These are phyloP conservation scores for Vitis amurensis DNA, from an alignment of 164 flowering plant genomes.

Conservation along the genomic window DNA sequence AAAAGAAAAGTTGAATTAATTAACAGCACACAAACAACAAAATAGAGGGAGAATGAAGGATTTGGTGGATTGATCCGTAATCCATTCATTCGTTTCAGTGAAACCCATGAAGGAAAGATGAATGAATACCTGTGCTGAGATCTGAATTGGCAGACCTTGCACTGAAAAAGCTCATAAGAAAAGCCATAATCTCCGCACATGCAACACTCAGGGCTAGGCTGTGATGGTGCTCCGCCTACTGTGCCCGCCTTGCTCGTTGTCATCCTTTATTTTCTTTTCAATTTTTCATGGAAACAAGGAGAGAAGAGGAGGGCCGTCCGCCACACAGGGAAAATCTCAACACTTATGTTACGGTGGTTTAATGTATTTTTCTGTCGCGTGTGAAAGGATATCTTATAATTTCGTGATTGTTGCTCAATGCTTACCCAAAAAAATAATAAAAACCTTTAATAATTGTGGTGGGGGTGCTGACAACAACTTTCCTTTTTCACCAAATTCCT, in stretches of 20 bases:
- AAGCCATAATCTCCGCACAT: constrained; percentile 65
- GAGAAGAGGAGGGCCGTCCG: not conserved
- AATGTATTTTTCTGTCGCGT: not conserved
- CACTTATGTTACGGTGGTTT: not conserved
- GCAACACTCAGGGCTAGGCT: constrained; percentile 43
- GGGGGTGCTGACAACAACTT: too few relatives aligned
- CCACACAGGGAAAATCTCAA: constrained; percentile 8
- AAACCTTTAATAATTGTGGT: too few relatives aligned
- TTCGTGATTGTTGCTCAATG: too few relatives aligned
- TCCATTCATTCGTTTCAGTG: too few relatives aligned
- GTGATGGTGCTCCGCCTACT: constrained; percentile 10
- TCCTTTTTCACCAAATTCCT: too few relatives aligned
- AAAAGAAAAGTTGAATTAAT: too few relatives aligned
- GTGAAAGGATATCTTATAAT: not conserved
- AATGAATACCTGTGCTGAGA: constrained; percentile 56
- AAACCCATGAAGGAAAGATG: not conserved
- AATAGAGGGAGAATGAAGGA: not conserved
- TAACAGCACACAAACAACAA: too few relatives aligned
- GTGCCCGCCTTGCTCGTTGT: constrained; percentile 6
- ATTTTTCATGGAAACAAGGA: constrained; percentile 6
- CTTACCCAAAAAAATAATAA: too few relatives aligned
- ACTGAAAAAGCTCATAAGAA: constrained; percentile 43
- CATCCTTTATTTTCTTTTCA: constrained; percentile 1
- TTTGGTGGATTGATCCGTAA: too few relatives aligned
- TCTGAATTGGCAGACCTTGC: constrained; percentile 53